Evolutionary conservation across 257 asterid genomes (phyloP).

Genomic region (Rubia yunnanensis): DNA sequence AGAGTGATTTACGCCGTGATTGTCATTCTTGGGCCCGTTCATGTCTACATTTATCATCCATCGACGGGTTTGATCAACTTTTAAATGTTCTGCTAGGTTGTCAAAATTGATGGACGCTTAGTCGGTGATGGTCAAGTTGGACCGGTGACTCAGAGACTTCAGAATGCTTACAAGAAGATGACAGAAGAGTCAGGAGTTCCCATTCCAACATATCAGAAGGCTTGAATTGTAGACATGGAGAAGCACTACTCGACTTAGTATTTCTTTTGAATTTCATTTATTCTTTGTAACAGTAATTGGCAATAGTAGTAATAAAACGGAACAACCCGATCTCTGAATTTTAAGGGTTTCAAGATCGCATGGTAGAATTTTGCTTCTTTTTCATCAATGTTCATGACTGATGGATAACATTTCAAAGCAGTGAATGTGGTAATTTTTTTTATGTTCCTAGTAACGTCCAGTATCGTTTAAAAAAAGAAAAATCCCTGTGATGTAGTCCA

Average conservation of each 20-base stretch:
- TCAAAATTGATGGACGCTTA: conserved; percentile 67
- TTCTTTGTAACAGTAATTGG: background rate
- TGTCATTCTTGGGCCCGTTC: background rate
- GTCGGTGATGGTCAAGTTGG: conserved; percentile 80
- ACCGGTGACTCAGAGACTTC: conserved; percentile 64
- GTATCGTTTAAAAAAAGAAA: no score
- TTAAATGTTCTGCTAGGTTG: conserved; percentile 35
- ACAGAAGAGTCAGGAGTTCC: conserved; percentile 60
- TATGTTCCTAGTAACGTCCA: no score
- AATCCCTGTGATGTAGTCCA: no score
- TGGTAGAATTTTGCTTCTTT: background rate
- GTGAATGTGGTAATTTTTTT: no score
- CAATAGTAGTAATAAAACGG: background rate
- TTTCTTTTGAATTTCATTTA: background rate
- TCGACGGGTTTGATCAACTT: background rate
- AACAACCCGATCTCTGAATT: background rate
- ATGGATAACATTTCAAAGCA: no score
- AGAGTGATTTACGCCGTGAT: background rate
- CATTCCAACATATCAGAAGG: conserved; percentile 56
- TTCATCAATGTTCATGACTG: no score
- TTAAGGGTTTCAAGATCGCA: background rate
- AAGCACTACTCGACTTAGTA: background rate
- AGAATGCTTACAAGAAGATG: conserved; percentile 45
- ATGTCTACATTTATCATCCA: background rate
- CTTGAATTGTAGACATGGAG: conserved; percentile 1